phyloP scores from a whole-genome alignment of 208 protist genomes.

The Kentomonas sorsogonicus region DNA sequence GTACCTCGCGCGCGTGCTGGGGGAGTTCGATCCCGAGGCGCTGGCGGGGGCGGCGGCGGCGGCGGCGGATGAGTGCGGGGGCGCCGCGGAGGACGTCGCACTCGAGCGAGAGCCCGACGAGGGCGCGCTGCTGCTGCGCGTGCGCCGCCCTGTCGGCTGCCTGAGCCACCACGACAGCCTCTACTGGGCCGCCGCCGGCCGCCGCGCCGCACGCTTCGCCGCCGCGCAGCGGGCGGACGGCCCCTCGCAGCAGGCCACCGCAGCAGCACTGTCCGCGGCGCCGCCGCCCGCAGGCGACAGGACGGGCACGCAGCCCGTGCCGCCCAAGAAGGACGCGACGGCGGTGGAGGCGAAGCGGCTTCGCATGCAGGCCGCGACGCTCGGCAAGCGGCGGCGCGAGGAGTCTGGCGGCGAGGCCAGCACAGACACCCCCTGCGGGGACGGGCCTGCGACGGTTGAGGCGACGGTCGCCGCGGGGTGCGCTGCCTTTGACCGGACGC shows the following conservation, averaged over 20 bases:
- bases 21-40: slow-evolving; percentile 27
- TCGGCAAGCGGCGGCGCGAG: slow-evolving; percentile 12
- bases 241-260: neutral
- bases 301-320: slow-evolving; percentile 1
- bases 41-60: slow-evolving; percentile 21
- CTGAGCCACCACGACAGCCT: slow-evolving; percentile 55
- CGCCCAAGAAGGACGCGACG: slow-evolving; percentile 2
- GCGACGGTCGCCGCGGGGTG: too few relatives aligned
- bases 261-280: too few relatives aligned
- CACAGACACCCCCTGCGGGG: neutral
- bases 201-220: too few relatives aligned
- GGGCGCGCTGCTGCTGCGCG: slow-evolving; percentile 21
- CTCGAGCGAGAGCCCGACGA: too few relatives aligned
- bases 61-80: too few relatives aligned
- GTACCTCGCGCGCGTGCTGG: slow-evolving; percentile 58
- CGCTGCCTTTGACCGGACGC: too few relatives aligned
- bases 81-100: too few relatives aligned
- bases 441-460: too few relatives aligned
- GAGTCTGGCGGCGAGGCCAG: neutral
- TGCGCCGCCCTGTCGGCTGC: slow-evolving; percentile 53
- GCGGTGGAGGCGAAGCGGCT: slow-evolving; percentile 39
- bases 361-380: slow-evolving; percentile 51
- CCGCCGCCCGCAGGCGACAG: slow-evolving; percentile 9
- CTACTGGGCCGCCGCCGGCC: slow-evolving; percentile 79
- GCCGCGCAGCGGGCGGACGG: slow-evolving; percentile 1